Conservation (phyloP, 1,139 yeast species). For the Saccharomyces hybrid region DNA sequence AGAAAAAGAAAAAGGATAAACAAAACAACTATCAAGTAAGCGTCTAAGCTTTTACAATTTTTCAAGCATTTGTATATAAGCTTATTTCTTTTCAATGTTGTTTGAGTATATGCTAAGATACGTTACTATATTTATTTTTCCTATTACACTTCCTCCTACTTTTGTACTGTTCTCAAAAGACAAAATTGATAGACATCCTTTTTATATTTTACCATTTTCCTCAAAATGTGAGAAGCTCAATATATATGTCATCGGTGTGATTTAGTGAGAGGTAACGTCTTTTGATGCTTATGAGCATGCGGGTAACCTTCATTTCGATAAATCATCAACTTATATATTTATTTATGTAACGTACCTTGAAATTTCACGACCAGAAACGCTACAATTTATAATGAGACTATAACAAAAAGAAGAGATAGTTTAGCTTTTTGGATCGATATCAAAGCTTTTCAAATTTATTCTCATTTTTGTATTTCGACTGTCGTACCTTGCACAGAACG, state of each 20-base stretch:
- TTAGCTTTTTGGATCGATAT: neutral
- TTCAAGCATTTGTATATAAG: neutral
- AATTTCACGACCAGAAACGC: no score
- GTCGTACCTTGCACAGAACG: neutral
- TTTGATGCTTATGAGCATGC: no score
- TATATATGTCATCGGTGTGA: no score
- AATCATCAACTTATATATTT: no score
- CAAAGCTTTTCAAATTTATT: neutral
- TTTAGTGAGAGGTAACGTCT: no score
- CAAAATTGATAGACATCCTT: neutral
- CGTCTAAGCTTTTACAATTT: neutral
- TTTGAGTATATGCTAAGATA: neutral
- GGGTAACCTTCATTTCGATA: no score
- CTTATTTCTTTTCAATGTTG: neutral
- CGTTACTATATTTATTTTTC: neutral
- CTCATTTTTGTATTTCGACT: neutral
- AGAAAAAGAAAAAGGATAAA: conserved; percentile 57
- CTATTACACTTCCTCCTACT: neutral
- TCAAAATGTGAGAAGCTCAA: no score
- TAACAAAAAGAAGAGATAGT: no score
- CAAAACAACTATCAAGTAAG: conserved; percentile 16
- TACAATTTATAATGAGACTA: no score
- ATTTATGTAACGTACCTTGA: no score
- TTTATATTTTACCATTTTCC: no score
- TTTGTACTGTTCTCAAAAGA: neutral